Conservation (phyloP, 129 eudicot genomes). For the Cynara cardunculus region DNA sequence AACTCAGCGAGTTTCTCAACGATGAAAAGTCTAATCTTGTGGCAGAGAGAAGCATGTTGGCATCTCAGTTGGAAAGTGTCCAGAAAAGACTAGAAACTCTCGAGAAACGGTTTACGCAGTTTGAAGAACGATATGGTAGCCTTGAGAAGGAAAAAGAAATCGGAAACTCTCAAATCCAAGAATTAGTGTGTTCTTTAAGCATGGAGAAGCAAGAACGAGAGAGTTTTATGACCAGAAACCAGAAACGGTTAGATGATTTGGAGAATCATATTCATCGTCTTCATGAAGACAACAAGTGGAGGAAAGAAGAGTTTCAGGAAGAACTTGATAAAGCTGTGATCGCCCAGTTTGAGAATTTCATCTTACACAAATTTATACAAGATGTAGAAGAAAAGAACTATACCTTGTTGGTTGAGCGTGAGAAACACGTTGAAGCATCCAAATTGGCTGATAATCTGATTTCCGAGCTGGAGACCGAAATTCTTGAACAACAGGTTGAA, state of each 20-base stretch:
- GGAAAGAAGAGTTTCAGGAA: slow-evolving; percentile 72
- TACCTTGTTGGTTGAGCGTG: slow-evolving; percentile 53
- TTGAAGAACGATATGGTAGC: slow-evolving; percentile 54
- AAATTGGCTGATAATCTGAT: slow-evolving; percentile 73
- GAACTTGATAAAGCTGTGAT: slow-evolving; percentile 82
- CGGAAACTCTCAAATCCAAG: slow-evolving; percentile 47
- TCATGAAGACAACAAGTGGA: slow-evolving; percentile 57
- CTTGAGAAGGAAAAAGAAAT: slow-evolving; percentile 60
- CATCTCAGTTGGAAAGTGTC: slow-evolving; percentile 60
- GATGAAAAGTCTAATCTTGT: slow-evolving; percentile 62
- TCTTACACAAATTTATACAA: slow-evolving; percentile 76
- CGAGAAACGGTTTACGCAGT: slow-evolving; percentile 55
- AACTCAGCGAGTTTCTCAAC: slow-evolving; percentile 58
- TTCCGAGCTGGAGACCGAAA: slow-evolving; percentile 79
- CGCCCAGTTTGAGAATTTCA: slow-evolving; percentile 84
- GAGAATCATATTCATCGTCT: slow-evolving; percentile 56
- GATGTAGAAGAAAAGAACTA: slow-evolving; percentile 87
- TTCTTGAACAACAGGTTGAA: slow-evolving; percentile 88
- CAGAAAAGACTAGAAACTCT: slow-evolving; percentile 52
- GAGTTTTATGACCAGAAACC: slow-evolving; percentile 38
- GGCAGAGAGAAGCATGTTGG: slow-evolving; percentile 56
- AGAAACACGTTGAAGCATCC: slow-evolving; percentile 70
- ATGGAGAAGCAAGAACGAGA: slow-evolving; percentile 72
- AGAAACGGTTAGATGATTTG: slow-evolving; percentile 45
- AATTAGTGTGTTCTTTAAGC: slow-evolving; percentile 43